Evolutionary conservation across 805 yeast genomes (phyloP), one percentile per base, ranked within the genome.

Genomic region (Starmerella sp.): DNA sequence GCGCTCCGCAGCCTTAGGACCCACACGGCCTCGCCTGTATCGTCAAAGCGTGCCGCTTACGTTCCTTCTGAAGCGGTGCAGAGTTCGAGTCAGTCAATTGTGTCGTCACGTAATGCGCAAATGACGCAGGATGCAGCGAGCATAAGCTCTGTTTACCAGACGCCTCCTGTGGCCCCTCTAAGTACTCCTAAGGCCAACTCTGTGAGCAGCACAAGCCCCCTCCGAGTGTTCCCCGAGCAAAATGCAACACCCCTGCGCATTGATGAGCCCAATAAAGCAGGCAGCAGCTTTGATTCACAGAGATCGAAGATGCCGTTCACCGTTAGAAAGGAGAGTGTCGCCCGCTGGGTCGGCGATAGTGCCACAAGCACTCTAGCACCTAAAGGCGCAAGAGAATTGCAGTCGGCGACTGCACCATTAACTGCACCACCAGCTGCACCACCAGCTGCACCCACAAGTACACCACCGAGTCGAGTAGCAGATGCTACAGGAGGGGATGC

Each of bases 161-260:
- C 48, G 11, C 48, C 48, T 5, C 48, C 48, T n/a, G 28, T 44
- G 8, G 48, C 48, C n/a, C 48, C 48, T 9, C 22, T 44, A n/a
- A 13, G 11, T 30, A 9, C 36, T 32, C 48, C 6, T 13, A 30
- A 44, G 17, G 10, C 10, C 10, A 15, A 34, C 46, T 29, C 46
- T 28, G 7, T 14, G 8, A 43, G 34, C 17, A 43, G 34, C 14
- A 7, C 46, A 6, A 43, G 46, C 46, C 46, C 14, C 5, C 43
- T 9, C 11, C 13, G 30, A 17, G n/a, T 15, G 43, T 7, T 6
- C 41, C 15, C 17, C 30, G 43, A 39, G 30, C 28, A 39, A 9
- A 22, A 13, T 39, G 14, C 8, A 9, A 15, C 30, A 17, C 10
- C n/a, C 3, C 30, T 14, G 5, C 13, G 8, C 13, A 6, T 9